Evolutionary conservation across 129 eudicot species (phyloP).

Genomic region (Solidago caesia): DNA sequence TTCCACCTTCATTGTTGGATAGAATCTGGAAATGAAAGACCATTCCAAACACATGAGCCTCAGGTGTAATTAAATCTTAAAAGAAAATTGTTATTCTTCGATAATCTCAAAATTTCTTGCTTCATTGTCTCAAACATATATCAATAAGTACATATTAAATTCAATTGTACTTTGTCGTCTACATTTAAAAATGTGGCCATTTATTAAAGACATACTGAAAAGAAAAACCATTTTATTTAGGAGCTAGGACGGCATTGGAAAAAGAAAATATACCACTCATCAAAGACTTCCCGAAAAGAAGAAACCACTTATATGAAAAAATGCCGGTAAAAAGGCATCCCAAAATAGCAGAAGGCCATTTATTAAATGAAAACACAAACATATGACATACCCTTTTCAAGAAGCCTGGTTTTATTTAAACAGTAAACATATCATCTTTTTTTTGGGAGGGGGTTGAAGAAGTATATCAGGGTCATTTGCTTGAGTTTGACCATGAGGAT

Average conservation of each 20-base stretch:
- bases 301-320: too few relatives aligned
- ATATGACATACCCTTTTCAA: not conserved
- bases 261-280: too few relatives aligned
- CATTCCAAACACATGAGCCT: not conserved
- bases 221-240: not conserved
- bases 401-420: not conserved
- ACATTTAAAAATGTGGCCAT: too few relatives aligned
- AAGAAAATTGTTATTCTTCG: not conserved
- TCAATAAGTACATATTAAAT: too few relatives aligned
- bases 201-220: too few relatives aligned
- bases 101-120: too few relatives aligned
- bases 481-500: not conserved
- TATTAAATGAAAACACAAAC: conserved; percentile 5
- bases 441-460: not conserved
- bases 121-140: not conserved
- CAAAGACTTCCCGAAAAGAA: too few relatives aligned
- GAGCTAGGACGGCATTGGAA: too few relatives aligned
- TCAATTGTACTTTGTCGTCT: too few relatives aligned
- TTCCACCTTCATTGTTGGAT: conserved; percentile 40
- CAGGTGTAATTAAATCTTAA: not conserved
- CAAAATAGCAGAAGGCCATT: not conserved
- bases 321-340: not conserved
- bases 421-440: not conserved
- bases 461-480: not conserved
- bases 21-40: conserved; percentile 37